Percentiles rank a stretch among this genome's conserved stretches.
phyloP scores from a whole-genome alignment of 495 filamentous ascomycete genomes.

The Haplographium delicatum region DNA sequence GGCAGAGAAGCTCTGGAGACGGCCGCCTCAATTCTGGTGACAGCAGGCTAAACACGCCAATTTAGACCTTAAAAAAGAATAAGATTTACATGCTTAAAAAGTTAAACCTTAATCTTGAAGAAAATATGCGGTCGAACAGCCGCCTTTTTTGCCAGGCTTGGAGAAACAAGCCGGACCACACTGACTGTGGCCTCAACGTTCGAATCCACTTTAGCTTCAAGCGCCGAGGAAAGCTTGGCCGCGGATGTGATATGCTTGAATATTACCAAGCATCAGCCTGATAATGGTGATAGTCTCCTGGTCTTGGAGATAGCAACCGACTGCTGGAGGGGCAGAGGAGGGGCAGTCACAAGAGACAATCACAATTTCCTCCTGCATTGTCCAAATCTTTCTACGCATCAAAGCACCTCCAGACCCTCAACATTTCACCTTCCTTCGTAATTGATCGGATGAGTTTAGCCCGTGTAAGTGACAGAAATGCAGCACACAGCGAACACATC shows the following conservation, averaged over 20 bases:
- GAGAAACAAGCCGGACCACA: too few relatives aligned
- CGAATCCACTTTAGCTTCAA: slow-evolving; percentile 1
- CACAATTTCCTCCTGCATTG: too few relatives aligned
- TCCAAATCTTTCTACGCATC: too few relatives aligned
- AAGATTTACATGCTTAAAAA: not conserved
- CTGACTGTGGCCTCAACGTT: too few relatives aligned
- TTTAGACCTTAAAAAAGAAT: not conserved
- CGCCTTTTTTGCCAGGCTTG: not conserved
- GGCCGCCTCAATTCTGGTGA: not conserved
- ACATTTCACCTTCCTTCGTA: too few relatives aligned
- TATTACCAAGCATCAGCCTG: slow-evolving; percentile 8
- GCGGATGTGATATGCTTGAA: not conserved
- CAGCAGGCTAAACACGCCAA: not conserved
- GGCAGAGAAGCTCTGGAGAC: not conserved
- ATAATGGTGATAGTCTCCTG: not conserved
- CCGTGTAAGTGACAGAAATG: too few relatives aligned
- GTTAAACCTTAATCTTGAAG: slow-evolving; percentile 2
- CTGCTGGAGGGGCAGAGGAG: not conserved
- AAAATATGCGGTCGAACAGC: not conserved
- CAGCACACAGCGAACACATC: too few relatives aligned
- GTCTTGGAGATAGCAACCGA: not conserved
- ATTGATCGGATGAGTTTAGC: too few relatives aligned
- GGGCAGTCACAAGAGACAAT: too few relatives aligned
- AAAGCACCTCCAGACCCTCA: too few relatives aligned
- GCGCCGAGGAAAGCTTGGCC: slow-evolving; percentile 4